A percentile compares a stretch with the other conserved stretches of the same genome.
Conservation (phyloP, 352 stramenopile genomes). For the Pythium utonaiense region DNA sequence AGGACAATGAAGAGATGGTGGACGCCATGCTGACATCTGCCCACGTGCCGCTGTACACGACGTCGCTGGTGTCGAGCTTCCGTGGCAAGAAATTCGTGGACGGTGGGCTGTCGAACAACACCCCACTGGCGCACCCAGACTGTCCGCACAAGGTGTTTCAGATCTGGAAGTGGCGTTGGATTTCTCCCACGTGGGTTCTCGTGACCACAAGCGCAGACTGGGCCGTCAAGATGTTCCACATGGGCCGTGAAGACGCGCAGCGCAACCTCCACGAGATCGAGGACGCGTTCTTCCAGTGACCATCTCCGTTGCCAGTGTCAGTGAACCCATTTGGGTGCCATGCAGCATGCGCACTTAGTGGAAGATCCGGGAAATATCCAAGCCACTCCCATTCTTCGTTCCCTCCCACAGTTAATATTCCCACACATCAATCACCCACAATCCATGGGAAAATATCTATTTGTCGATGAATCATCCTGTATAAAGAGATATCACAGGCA, state of each 20-base stretch:
- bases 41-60: conserved; percentile 74
- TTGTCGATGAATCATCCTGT: neutral
- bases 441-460: neutral
- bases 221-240: conserved; percentile 70
- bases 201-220: conserved; percentile 74
- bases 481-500: neutral
- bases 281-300: conserved; percentile 49
- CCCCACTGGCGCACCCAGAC: conserved; percentile 50
- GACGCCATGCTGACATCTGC: conserved; percentile 77
- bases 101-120: conserved; percentile 70
- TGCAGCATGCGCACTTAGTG: neutral
- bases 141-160: conserved; percentile 73
- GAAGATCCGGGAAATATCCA: neutral
- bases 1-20: conserved; percentile 80
- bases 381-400: neutral
- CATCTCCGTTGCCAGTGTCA: neutral
- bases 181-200: conserved; percentile 70
- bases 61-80: conserved; percentile 53
- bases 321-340: neutral
- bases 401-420: neutral
- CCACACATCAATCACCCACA: neutral
- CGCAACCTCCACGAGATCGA: conserved; percentile 70
- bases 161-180: conserved; percentile 82
- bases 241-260: conserved; percentile 69
- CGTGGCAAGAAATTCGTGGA: conserved; percentile 73